Evolutionary conservation across 352 stramenopile species (phyloP), one percentile per base, ranked within the genome.

Genomic region (Phytophthora pini): DNA sequence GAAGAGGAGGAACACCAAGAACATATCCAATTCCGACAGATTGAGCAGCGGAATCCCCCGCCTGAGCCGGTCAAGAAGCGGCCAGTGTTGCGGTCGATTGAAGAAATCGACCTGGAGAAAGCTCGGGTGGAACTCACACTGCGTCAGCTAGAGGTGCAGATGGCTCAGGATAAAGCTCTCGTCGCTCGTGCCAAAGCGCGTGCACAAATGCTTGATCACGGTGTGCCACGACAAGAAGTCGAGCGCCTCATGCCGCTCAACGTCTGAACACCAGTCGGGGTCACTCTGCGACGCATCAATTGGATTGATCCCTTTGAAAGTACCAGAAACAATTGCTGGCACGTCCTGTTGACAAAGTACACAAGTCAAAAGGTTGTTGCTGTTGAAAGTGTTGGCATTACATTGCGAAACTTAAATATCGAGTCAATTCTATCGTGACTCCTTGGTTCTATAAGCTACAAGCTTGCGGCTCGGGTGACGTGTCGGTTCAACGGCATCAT

Each of bases 61-160:
- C n/a, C 32, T 5, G 48, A 61, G n/a, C 50, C 27, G 11, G 39
- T 56, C 39, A 67, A 59, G 15, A 74, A 72, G 44, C 44, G 32
- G 8, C 27, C 53, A 11, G n/a, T 39, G 45, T 38, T 79, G 43
- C 36, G 32, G 15, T 59, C 56, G 36, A 60, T 69, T 47, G 44
- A 72, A 4, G 54, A 70, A 41, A 76, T 76, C n/a, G 62, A 74
- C 45, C 26, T 69, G 45, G 71, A 79, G 39, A 74, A 68, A 43
- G 71, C 71, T 49, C 62, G 62, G 3, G 43, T 79, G 13, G 72
- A 79, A 32, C 63, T 77, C 13, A 61, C 72, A 24, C 22, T 77
- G 27, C 63, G 72, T 3, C 46, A 61, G n/a, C 40, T 76, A 24
- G 58, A 77, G 47, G 31, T 77, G 53, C 70, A 78, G 40, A 70